Evolutionary conservation across 306 rosid species (phyloP), one percentile per base, ranked within the genome.

Genomic region (Echinosophora koreensis): DNA sequence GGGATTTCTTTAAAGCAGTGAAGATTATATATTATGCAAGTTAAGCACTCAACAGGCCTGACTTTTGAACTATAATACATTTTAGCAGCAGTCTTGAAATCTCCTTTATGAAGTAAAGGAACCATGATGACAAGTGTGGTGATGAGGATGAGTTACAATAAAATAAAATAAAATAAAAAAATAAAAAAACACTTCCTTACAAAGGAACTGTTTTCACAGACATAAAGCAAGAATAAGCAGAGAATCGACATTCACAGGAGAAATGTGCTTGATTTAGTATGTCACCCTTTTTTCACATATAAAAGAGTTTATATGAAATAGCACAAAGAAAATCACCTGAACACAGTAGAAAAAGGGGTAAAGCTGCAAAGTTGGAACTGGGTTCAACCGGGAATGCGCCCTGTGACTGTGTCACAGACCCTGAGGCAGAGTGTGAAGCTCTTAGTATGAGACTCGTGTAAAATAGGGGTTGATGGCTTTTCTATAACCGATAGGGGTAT

Each of bases 401-500:
- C 3, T 62, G 78, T 1, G 34, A 12, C 77, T 15, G 71, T 65
- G 58, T 61, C 69, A 78, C 39, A 71, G 76, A 46, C 46, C 17
- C 81, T 51, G 73, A 57, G 75, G 13, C 64, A 46, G 28, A 69
- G 79, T 17, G 71, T 16, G 77, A 32, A 75, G 16, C 14, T 42
- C 6, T 17, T 34, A 67, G 79, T 34, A 41, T 38, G 83, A 66
- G 77, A 4, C 68, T 73, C 34, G 73, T 71, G 83, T 74, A 69
- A 75, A 67, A 66, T 71, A 83, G 78, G 74, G 84, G 84, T 77
- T 80, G 89, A 70, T 81, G 97, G 89, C 95, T 85, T 83, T 90
- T 90, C 83, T 82, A 73, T 73, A 86, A 81, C 64, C 77, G 97
- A 95, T 90, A 90, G 97, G 94, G 96, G 91, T 91, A 77, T 42